Base-by-base conservation (phyloP, 495 filamentous ascomycete species). In the Immersiella caudata region DNA sequence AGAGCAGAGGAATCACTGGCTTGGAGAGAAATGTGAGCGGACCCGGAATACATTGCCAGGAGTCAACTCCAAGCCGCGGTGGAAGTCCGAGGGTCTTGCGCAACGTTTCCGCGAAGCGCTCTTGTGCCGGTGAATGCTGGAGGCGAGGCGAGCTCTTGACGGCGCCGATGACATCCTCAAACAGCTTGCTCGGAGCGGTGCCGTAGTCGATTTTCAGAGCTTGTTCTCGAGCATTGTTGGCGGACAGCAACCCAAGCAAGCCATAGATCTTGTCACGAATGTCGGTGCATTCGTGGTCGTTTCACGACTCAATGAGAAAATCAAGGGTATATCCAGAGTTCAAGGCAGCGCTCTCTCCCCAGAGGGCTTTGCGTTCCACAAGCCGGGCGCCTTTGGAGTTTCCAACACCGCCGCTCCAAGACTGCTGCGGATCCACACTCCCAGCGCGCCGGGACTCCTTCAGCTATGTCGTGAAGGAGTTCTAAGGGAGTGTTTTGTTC, bases 201-300 rank as follows among this genome's bases (percentile, higher is more conserved):
- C 12, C 55, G 55, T 58, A 58, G 55, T 58, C 55, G 55, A 58
- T 22, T 6, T 58, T 22, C n/a, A n/a, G 16, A 58, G 8, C 3
- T 7, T 24, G 18, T 29, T 29, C 21, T 24, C 55, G 20, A 24
- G 6, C 6, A 24, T 7, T 22, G 24, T 58, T 22, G 18, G 20
- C 18, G 6, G 25, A 20, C 55, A 58, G 6, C 7, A 58, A 18
- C 12, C 8, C 55, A 6, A 58, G 21, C 25, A 58, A 18, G 5
- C 55, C 55, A 25, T 58, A 58, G 21, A 58, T 22, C 55, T 29
- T 58, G 25, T 58, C 55, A 7, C 55, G 55, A 58, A 58, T 22
- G 24, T 58, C 55, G 55, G 55, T 7, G 55, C 55, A 58, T 58
- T 24, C 25, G 20, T 58, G 55, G 21, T 58, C 55, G 25, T 58